Evolutionary conservation across 169 alveolate species (phyloP).

Genomic region (Eimeria nieschulzi): DNA sequence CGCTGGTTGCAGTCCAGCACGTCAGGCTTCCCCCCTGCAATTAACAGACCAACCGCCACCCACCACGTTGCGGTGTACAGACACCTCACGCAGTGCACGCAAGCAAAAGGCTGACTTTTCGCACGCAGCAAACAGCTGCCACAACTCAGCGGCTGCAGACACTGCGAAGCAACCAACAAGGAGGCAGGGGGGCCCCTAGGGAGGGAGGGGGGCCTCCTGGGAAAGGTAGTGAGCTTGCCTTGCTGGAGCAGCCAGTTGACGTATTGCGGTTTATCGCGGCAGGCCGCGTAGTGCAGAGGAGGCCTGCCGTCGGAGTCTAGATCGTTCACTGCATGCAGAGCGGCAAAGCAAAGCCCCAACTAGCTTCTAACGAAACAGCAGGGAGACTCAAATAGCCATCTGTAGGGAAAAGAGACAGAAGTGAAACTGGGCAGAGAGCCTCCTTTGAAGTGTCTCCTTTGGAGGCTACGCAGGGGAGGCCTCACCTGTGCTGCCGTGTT

Average conservation of each 20-base stretch:
- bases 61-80: background rate
- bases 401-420: background rate
- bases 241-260: slow-evolving; percentile 77
- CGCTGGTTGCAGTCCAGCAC: slow-evolving; percentile 42
- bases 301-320: slow-evolving; percentile 77
- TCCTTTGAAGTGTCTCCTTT: no score
- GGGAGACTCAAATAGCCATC: background rate
- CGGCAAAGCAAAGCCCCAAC: background rate
- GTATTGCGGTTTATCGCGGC: slow-evolving; percentile 76
- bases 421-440: background rate
- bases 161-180: no score
- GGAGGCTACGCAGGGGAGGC: background rate
- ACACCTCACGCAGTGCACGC: background rate
- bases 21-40: slow-evolving; percentile 58
- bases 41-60: background rate
- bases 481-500: slow-evolving; percentile 78
- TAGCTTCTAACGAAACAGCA: background rate
- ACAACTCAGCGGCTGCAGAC: background rate
- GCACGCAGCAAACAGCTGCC: background rate
- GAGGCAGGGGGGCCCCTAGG: background rate
- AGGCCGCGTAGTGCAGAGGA: slow-evolving; percentile 83
- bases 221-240: slow-evolving; percentile 25
- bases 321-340: slow-evolving; percentile 75
- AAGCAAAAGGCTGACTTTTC: background rate
- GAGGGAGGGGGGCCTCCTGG: background rate